Evolutionary conservation across 805 yeast species (phyloP).

Genomic region (Candida rishiriensis): DNA sequence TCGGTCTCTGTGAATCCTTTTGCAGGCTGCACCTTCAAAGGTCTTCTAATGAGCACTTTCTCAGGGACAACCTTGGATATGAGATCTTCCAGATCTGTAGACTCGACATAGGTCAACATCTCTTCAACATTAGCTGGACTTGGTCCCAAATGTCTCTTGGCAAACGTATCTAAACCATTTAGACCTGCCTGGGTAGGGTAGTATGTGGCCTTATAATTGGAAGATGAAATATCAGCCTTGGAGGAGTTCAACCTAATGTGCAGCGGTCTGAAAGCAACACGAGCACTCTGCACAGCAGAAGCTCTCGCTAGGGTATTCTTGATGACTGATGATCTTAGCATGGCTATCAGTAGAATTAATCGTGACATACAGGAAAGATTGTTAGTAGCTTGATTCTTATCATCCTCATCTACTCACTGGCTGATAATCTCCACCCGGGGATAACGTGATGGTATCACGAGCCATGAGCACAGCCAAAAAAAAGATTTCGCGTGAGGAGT

Average conservation of each 20-base stretch:
- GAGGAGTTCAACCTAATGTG: constrained; percentile 12
- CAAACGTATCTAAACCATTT: constrained; percentile 65
- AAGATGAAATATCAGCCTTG: constrained; percentile 53
- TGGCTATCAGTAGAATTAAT: not conserved
- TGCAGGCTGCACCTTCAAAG: constrained; percentile 60
- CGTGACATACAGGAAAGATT: not conserved
- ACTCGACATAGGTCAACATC: constrained; percentile 68
- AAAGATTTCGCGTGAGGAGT: too few relatives aligned
- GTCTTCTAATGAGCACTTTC: constrained; percentile 65
- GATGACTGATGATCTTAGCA: constrained; percentile 5
- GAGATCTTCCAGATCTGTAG: constrained; percentile 64
- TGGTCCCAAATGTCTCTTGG: constrained; percentile 90
- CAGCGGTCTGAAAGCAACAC: not conserved
- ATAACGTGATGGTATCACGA: too few relatives aligned
- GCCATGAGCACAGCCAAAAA: too few relatives aligned
- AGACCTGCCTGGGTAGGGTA: constrained; percentile 32
- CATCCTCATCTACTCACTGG: too few relatives aligned
- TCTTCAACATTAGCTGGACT: constrained; percentile 52
- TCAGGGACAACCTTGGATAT: constrained; percentile 72
- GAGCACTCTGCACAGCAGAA: not conserved
- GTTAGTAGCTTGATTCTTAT: not conserved
- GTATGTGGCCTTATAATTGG: constrained; percentile 43
- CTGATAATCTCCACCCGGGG: too few relatives aligned
- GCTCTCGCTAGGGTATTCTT: not conserved
- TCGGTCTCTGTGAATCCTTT: constrained; percentile 79